phyloP scores from a whole-genome alignment of 2,329 filamentous ascomycete species.

The Aspergillus clavatus region DNA sequence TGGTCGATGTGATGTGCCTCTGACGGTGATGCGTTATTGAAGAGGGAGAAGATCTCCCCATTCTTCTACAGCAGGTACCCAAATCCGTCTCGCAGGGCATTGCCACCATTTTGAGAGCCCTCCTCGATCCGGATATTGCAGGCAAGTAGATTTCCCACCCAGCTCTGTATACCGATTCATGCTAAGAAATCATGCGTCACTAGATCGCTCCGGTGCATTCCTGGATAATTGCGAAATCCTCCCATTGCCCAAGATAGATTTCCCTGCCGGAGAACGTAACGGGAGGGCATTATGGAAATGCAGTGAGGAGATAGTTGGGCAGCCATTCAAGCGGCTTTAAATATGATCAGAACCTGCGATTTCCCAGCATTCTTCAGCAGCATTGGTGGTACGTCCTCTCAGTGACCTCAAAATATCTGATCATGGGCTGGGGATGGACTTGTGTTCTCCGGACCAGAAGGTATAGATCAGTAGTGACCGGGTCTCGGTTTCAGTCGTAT shows the following conservation, averaged over 20 bases:
- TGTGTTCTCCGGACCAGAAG: too few relatives aligned
- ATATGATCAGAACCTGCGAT: not conserved
- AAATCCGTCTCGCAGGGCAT: slow-evolving; percentile 20
- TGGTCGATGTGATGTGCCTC: not conserved
- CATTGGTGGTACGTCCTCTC: too few relatives aligned
- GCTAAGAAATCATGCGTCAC: not conserved
- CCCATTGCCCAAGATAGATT: slow-evolving; percentile 19
- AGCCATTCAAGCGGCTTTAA: slow-evolving; percentile 17
- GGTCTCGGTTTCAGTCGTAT: too few relatives aligned
- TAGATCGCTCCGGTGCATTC: slow-evolving; percentile 22
- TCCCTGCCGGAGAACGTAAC: slow-evolving; percentile 23
- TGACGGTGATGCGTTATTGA: not conserved
- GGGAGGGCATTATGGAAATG: slow-evolving; percentile 28
- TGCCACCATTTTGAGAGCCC: slow-evolving; percentile 18
- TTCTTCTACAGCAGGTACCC: slow-evolving; percentile 21
- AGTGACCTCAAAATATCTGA: too few relatives aligned
- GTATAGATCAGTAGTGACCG: too few relatives aligned
- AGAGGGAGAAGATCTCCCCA: slow-evolving; percentile 19
- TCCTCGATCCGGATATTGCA: slow-evolving; percentile 22
- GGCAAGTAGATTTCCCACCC: slow-evolving; percentile 12
- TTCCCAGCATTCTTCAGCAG: too few relatives aligned
- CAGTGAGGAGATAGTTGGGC: slow-evolving; percentile 26
- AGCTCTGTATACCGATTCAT: not conserved
- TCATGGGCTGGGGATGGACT: too few relatives aligned
- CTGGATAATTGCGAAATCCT: slow-evolving; percentile 21